These are phyloP conservation scores for Agapanthus africanus DNA, from an alignment of 106 monocot genomes.

Conservation along the genomic window DNA sequence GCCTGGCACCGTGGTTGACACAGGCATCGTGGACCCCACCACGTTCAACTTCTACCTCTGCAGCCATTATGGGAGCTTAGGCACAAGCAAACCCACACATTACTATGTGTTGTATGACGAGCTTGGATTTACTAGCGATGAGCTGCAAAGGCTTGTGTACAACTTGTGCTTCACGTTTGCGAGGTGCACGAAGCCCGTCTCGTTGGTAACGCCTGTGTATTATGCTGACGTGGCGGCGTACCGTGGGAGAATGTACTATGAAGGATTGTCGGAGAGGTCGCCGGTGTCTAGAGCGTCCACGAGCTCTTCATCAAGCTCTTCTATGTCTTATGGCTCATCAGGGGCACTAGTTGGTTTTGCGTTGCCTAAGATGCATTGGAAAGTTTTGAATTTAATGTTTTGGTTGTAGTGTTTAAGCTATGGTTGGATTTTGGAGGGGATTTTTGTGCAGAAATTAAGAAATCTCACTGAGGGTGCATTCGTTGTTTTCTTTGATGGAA, in stretches of 20 bases:
- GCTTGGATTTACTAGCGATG: conserved; percentile 19
- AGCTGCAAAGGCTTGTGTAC: conserved; percentile 32
- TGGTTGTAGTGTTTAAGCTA: conserved; percentile 3
- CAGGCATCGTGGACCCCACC: conserved; percentile 21
- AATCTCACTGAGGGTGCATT: too few relatives aligned
- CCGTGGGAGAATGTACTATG: conserved; percentile 30
- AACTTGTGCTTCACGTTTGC: conserved; percentile 34
- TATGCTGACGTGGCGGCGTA: conserved; percentile 46
- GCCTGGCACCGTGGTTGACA: conserved; percentile 47
- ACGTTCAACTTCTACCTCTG: conserved; percentile 37
- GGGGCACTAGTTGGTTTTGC: not conserved
- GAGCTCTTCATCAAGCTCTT: not conserved
- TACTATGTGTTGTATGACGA: conserved; percentile 38
- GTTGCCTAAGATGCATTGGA: conserved; percentile 5
- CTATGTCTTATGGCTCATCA: not conserved
- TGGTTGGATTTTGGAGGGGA: too few relatives aligned
- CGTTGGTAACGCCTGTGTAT: conserved; percentile 35
- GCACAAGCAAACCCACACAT: conserved; percentile 42
- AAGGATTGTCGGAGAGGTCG: conserved; percentile 7
- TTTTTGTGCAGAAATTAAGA: too few relatives aligned
- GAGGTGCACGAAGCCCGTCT: conserved; percentile 47
- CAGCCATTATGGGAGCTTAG: conserved; percentile 38
- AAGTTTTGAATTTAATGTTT: conserved; percentile 2
- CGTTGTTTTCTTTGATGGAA: too few relatives aligned
- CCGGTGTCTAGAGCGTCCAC: conserved; percentile 1